Base-by-base conservation (phyloP, 2,329 filamentous ascomycete genomes). In the Botrytis medusae region DNA sequence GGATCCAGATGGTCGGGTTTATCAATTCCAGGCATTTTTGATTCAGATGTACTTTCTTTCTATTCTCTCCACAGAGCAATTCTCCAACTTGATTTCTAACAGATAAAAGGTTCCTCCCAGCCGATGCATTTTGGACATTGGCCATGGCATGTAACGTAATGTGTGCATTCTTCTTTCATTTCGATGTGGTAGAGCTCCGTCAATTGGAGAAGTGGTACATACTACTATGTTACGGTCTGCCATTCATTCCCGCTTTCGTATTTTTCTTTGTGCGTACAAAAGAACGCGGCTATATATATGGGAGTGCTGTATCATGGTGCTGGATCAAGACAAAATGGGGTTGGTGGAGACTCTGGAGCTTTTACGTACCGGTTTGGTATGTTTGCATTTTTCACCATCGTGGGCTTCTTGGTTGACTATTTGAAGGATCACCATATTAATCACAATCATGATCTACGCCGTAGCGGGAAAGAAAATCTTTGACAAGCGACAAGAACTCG, bases 91-190 rank as follows among this genome's bases (percentile, higher is more conserved):
- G 1, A 6, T 54, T 7, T 71, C 9, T 64, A 34, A 29, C 20
- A 22, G 22, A 16, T n/a, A 2, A 20, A 48, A 94, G 91, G 90
- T 94, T 94, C 80, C 89, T 93, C 86, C 90, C 90, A 2, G 91
- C 92, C 8, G 92, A 94, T 83, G 89, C 91, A 1, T 85, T 92
- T 63, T 95, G 91, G 92, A 92, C 91, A 1, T 85, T 95, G 74
- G 90, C 91, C 71, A 96, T 97, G 93, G 92, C 93, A 1, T 86
- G 91, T 77, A 97, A 96, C 80, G 93, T 96, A 69, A 93, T 93
- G 81, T 83, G 95, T 22, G 94, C 93, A 0, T 94, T 96, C 79
- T 94, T 94, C 81, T 86, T 85, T 78, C 92, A 92, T 75, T 95
- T 90, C 77, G 89, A 92, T 74, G 88, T 90, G 1, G 82, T 85